These are phyloP conservation scores for Collybiopsis confluens DNA, from an alignment of 768 basidiomycete species.

Conservation along the genomic window DNA sequence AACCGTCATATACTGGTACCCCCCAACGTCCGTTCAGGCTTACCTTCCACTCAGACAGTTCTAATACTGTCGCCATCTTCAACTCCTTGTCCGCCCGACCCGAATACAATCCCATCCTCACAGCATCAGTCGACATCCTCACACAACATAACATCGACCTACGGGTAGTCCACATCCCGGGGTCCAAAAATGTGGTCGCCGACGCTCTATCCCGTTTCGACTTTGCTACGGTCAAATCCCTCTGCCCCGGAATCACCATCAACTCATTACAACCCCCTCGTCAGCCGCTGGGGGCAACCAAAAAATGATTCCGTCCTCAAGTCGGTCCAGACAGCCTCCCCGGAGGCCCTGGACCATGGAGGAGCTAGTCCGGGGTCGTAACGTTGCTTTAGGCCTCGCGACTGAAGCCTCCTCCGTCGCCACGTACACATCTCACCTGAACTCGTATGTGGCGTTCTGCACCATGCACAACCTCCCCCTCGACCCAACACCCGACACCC, in stretches of 20 bases:
- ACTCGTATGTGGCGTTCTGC: slow-evolving; percentile 34
- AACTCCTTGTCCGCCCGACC: slow-evolving; percentile 15
- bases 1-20: slow-evolving; percentile 18
- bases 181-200: slow-evolving; percentile 19
- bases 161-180: slow-evolving; percentile 18
- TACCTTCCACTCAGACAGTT: slow-evolving; percentile 19
- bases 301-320: slow-evolving; percentile 12
- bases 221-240: background rate
- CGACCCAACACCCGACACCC: slow-evolving; percentile 32
- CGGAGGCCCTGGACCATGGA: slow-evolving; percentile 26
- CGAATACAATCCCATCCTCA: slow-evolving; percentile 21
- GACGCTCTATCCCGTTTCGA: slow-evolving; percentile 23
- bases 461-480: slow-evolving; percentile 25
- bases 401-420: slow-evolving; percentile 19
- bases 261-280: background rate
- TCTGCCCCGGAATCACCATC: background rate
- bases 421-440: slow-evolving; percentile 28
- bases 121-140: slow-evolving; percentile 15
- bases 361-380: slow-evolving; percentile 21
- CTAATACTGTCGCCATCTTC: slow-evolving; percentile 21
- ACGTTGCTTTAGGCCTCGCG: slow-evolving; percentile 26
- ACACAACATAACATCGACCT: slow-evolving; percentile 15
- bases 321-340: slow-evolving; percentile 22
- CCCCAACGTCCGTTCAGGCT: slow-evolving; percentile 24
- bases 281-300: slow-evolving; percentile 17